Evolutionary conservation across 495 filamentous ascomycete species (phyloP), one percentile per base, ranked within the genome.

Genomic region (Aspergillus mulundensis): DNA sequence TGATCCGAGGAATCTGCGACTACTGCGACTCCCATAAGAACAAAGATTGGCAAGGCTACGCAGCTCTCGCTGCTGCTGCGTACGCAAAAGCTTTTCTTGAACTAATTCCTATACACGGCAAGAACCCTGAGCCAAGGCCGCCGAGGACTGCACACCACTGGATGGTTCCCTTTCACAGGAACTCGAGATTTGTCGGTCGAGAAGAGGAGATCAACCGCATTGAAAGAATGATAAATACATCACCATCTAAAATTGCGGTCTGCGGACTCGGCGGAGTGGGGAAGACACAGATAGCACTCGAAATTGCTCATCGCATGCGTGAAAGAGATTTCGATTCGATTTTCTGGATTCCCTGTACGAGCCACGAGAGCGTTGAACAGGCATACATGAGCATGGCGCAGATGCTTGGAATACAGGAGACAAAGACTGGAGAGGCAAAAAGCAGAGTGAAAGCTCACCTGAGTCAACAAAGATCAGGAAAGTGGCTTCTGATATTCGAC

Each of bases 281-380:
- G 23, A 78, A 75, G 47, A 75, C 73, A 21, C 70, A 78, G 47
- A 58, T 77, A 43, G 74, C 70, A 7, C 60, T 75, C 40, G 68
- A 68, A 40, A 70, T 70, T 47, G 69, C 69, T 1, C 48, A 55
- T 19, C 57, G 61, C 41, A 54, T 68, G 8, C 64, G 69, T 14
- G 59, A 64, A 53, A 11, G 61, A 24, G 41, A 63, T 43, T 67
- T 61, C 21, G 66, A 16, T 12, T 34, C 53, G 0, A 30, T 49
- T 18, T 56, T 56, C 18, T 56, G 53, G 53, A 21, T 56, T 7
- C 43, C 53, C 1, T 56, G 43, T 24, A 49, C 36, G 8, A 56
- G 44, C 45, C 16, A 25, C 1, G 53, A 18, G 21, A 42, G 19
- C 11, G n/a, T 56, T n/a, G 53, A 56, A 12, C 44, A 56, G n/a